phyloP scores from a whole-genome alignment of 495 filamentous ascomycete species.

The Xylaria palmicola region DNA sequence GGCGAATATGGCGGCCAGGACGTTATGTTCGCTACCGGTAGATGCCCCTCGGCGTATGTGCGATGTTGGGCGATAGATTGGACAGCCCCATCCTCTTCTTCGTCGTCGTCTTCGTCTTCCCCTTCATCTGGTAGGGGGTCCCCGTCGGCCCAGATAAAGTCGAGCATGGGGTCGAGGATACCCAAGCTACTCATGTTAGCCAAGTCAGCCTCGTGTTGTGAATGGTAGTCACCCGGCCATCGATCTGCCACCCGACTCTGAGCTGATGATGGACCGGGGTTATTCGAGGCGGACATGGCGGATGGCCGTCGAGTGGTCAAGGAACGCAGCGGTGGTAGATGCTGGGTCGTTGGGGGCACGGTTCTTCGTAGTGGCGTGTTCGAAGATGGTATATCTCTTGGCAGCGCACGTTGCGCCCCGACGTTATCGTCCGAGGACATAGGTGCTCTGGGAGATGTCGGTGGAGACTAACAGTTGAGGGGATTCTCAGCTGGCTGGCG shows the following conservation, averaged over 20 bases:
- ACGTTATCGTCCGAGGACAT: constrained; percentile 41
- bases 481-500: constrained; percentile 20
- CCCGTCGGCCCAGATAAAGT: too few relatives aligned
- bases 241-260: constrained; percentile 27
- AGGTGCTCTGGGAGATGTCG: constrained; percentile 19
- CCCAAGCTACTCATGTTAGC: too few relatives aligned
- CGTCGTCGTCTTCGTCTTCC: too few relatives aligned
- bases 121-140: too few relatives aligned
- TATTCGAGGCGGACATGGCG: constrained; percentile 26
- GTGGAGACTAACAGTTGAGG: constrained; percentile 13
- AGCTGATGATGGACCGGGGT: constrained; percentile 16
- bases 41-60: too few relatives aligned
- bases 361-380: constrained; percentile 25
- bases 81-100: too few relatives aligned
- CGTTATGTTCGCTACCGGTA: too few relatives aligned
- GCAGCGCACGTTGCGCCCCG: constrained; percentile 36
- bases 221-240: constrained; percentile 30
- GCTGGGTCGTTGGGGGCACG: constrained; percentile 24
- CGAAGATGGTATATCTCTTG: constrained; percentile 34
- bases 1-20: too few relatives aligned
- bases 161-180: too few relatives aligned
- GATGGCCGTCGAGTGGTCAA: constrained; percentile 27
- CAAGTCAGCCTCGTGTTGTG: too few relatives aligned
- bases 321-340: constrained; percentile 43
- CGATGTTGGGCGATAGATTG: too few relatives aligned